phyloP scores from a whole-genome alignment of 106 monocot genomes.

The Allium sativum region DNA sequence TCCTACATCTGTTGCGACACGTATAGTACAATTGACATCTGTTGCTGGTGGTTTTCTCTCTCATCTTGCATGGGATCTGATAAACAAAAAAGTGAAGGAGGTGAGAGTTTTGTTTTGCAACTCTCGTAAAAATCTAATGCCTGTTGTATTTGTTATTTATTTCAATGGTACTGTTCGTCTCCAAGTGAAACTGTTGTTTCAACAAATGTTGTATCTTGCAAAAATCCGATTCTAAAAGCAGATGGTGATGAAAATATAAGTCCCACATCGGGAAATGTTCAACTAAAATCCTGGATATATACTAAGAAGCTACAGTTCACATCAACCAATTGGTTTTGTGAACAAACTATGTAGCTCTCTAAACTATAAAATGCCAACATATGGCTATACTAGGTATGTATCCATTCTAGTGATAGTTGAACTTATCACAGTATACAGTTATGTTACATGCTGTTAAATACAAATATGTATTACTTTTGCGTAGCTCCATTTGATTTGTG shows the following conservation, averaged over 20 bases:
- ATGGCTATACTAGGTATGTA: no score
- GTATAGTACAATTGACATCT: constrained; percentile 78
- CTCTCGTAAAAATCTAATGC: not conserved
- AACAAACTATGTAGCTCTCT: no score
- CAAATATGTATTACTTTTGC: not conserved
- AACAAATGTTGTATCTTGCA: not conserved
- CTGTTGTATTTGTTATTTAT: no score
- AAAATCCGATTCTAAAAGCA: no score
- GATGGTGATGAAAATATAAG: no score
- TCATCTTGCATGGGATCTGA: constrained; percentile 59
- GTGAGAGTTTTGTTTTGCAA: constrained; percentile 22
- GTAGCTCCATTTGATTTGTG: constrained; percentile 1
- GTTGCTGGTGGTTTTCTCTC: constrained; percentile 97
- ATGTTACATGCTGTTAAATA: constrained; percentile 4
- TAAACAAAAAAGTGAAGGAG: constrained; percentile 90
- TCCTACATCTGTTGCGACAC: constrained; percentile 89
- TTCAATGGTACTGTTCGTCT: not conserved
- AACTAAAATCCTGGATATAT: no score
- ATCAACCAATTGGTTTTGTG: no score
- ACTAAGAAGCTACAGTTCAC: no score
- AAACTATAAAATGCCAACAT: no score
- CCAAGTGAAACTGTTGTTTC: not conserved
- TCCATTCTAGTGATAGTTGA: no score
- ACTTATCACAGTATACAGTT: no score
- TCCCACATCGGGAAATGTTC: no score